phyloP scores from a whole-genome alignment of 1,139 yeast species.

The Suhomyces bribrorum region DNA sequence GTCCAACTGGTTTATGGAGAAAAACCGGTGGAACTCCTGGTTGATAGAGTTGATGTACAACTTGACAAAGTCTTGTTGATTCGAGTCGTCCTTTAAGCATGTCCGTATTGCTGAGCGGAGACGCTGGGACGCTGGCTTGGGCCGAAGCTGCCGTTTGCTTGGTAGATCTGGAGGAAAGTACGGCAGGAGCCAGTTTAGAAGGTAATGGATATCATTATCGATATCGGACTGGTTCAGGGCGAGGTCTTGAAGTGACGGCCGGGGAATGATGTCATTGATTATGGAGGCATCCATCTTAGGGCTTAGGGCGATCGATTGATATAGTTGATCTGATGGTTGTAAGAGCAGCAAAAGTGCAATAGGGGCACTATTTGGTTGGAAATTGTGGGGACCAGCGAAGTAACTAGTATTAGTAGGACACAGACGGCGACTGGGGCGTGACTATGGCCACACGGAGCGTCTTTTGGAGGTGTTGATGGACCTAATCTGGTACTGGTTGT shows the following conservation, averaged over 20 bases:
- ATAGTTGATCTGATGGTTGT: neutral
- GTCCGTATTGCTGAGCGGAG: constrained; percentile 40
- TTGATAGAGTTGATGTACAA: constrained; percentile 38
- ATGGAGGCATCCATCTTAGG: neutral
- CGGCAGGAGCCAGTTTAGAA: constrained; percentile 43
- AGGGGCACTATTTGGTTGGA: no score
- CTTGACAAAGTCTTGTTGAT: constrained; percentile 37
- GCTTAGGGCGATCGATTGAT: neutral
- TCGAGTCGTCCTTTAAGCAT: constrained; percentile 37
- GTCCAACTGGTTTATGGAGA: constrained; percentile 7
- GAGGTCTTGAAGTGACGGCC: constrained; percentile 26
- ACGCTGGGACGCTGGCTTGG: constrained; percentile 28
- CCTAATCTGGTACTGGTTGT: no score
- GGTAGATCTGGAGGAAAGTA: constrained; percentile 23
- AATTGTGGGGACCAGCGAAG: no score
- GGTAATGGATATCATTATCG: constrained; percentile 44
- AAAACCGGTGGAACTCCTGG: constrained; percentile 12
- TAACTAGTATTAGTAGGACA: no score
- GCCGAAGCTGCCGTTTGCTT: neutral
- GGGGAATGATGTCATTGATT: constrained; percentile 19
- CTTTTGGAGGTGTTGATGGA: no score
- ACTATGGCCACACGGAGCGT: no score
- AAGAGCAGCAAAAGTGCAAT: no score
- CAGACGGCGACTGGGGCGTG: no score
- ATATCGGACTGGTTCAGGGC: constrained; percentile 28